Evolutionary conservation across 2,329 filamentous ascomycete genomes (phyloP), one percentile per base, ranked within the genome.

Genomic region (Biscogniauxia mediterranea): DNA sequence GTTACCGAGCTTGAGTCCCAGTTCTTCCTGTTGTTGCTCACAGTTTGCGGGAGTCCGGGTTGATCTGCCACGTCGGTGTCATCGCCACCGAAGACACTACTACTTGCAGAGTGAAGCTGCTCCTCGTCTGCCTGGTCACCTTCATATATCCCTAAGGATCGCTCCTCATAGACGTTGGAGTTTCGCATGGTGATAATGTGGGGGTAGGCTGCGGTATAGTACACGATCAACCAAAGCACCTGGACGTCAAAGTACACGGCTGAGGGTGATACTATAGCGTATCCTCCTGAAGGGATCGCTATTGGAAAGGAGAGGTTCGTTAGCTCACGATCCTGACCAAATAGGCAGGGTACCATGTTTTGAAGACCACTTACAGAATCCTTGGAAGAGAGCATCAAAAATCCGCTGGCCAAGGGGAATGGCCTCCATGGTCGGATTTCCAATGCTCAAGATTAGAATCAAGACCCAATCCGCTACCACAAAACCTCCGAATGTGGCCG

Each of bases 81-180:
- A 23, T 69, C 70, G 20, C 75, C 75, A 23, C 79, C 75, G 51
- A 75, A 65, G 26, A 68, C 4, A 53, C 66, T 69, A 23, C 63
- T 66, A 56, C 57, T 64, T 53, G 64, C 63, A 1, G 66, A 68
- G 42, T 66, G 65, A n/a, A 69, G 68, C 49, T 70, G 66, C 21
- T 69, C 68, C 23, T 64, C 64, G 26, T 62, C 61, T 3, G 66
- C 20, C 8, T 68, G 63, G 53, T 74, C 71, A 52, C 71, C 69
- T 55, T 72, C 75, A 61, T 87, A 85, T 32, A 88, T 83, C 0
- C 87, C 87, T 1, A 91, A 77, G 0, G 85, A 87, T 6, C 86
- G 80, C 68, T 91, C 88, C 70, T 91, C 88, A 69, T 91, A 91
- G 28, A 89, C 85, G 69, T 91, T 91, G 49, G 87, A 89, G 70